These are phyloP conservation scores for Leishmania turanica DNA, from an alignment of 208 protist species.

Conservation along the genomic window DNA sequence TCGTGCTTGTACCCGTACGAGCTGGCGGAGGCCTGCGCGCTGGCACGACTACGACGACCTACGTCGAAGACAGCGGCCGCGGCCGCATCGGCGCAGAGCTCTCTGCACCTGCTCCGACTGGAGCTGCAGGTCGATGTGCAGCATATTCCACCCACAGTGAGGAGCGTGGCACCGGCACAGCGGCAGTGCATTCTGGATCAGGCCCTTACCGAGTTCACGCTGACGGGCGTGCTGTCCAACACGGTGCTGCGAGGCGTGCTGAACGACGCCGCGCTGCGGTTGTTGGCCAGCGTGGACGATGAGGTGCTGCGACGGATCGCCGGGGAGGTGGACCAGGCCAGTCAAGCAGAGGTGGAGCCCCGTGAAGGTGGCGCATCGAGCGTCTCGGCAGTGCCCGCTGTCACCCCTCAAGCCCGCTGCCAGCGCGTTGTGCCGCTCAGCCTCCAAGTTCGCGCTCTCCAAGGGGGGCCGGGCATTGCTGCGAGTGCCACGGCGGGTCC, in stretches of 20 bases:
- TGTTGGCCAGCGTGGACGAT: constrained; percentile 31
- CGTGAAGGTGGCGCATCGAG: neutral
- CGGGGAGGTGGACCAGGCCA: constrained; percentile 8
- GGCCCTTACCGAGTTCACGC: constrained; percentile 21
- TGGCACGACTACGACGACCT: constrained; percentile 12
- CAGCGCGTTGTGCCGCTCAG: constrained; percentile 26
- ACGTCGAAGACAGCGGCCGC: neutral
- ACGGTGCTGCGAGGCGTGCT: constrained; percentile 28
- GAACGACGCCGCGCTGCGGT: constrained; percentile 36
- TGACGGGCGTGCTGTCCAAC: constrained; percentile 25
- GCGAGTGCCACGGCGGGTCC: neutral
- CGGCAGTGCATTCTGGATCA: constrained; percentile 19
- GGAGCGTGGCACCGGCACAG: constrained; percentile 9
- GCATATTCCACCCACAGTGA: constrained; percentile 23
- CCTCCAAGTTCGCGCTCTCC: constrained; percentile 27
- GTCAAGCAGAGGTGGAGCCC: neutral
- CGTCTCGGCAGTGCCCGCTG: neutral
- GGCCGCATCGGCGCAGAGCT: neutral
- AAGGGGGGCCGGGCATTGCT: constrained; percentile 2
- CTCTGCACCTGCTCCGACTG: constrained; percentile 28
- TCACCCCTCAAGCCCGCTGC: neutral
- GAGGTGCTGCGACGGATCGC: constrained; percentile 24
- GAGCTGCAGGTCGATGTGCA: constrained; percentile 21
- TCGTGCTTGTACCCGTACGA: constrained; percentile 22
- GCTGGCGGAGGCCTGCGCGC: constrained; percentile 32